Conservation (phyloP, 108 stramenopile genomes). For the Fragilariopsis cylindrus region DNA sequence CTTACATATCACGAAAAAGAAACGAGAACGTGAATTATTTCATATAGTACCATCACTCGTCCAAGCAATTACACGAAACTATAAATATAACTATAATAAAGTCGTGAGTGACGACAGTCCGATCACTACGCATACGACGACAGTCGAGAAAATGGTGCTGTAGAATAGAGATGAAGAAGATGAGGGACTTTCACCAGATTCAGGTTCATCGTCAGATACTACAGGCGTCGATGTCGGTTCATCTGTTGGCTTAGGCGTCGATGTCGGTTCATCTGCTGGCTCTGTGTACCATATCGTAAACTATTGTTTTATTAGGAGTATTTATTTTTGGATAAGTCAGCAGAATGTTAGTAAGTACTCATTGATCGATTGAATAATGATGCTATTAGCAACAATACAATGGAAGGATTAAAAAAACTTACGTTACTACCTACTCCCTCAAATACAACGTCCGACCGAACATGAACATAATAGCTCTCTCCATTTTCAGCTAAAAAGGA, state of each 20-base stretch:
- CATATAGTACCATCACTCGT: too few relatives aligned
- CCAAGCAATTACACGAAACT: too few relatives aligned
- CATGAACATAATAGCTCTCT: conserved; percentile 34
- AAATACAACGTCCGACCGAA: conserved; percentile 32
- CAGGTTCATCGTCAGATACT: not conserved
- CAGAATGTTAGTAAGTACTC: not conserved
- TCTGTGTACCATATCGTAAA: conserved; percentile 24
- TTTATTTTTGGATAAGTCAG: not conserved
- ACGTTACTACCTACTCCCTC: conserved; percentile 33
- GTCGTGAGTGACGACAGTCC: too few relatives aligned
- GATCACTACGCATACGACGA: too few relatives aligned
- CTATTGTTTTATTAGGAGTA: not conserved
- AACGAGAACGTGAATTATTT: too few relatives aligned
- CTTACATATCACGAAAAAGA: too few relatives aligned
- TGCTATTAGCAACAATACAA: not conserved
- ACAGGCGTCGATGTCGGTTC: conserved; percentile 8
- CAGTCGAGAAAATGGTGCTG: too few relatives aligned
- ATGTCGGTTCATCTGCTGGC: not conserved
- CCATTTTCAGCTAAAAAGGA: conserved; percentile 19
- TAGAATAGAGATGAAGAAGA: too few relatives aligned
- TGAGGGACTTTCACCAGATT: not conserved
- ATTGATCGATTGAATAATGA: not conserved
- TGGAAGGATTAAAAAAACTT: not conserved
- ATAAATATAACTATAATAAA: too few relatives aligned
- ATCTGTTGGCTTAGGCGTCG: not conserved